Conservation (phyloP, 2,329 filamentous ascomycete species). For the Venturia effusa region DNA sequence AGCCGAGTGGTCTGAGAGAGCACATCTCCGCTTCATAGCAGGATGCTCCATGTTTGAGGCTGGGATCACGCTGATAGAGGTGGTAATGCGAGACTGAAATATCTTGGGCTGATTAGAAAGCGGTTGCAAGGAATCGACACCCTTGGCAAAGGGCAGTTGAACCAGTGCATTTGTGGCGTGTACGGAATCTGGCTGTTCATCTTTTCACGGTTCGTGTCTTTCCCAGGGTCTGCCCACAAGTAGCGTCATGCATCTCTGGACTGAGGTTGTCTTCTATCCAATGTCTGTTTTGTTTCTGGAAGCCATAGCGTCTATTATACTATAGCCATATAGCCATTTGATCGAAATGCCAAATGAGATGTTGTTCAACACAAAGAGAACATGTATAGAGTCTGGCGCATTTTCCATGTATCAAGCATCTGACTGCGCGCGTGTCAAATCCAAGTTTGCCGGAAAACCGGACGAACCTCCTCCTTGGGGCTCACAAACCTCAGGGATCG, state of each 20-base stretch:
- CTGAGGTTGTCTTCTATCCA: neutral
- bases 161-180: neutral
- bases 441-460: no score
- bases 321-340: neutral
- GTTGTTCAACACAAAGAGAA: neutral
- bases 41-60: neutral
- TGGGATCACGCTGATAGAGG: neutral
- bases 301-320: neutral
- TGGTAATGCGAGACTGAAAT: neutral
- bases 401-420: no score
- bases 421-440: no score
- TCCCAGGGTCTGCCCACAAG: neutral
- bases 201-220: neutral
- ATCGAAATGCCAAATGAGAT: neutral
- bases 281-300: neutral
- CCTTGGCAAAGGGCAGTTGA: neutral
- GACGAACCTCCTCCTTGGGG: no score
- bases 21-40: slow-evolving; percentile 5
- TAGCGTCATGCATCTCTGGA: neutral
- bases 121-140: neutral
- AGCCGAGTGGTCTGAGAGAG: slow-evolving; percentile 35
- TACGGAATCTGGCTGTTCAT: neutral
- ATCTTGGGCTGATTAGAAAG: neutral
- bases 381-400: no score
- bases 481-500: no score